Base-by-base conservation (phyloP, 2,329 filamentous ascomycete genomes). In the Botrytis aclada region DNA sequence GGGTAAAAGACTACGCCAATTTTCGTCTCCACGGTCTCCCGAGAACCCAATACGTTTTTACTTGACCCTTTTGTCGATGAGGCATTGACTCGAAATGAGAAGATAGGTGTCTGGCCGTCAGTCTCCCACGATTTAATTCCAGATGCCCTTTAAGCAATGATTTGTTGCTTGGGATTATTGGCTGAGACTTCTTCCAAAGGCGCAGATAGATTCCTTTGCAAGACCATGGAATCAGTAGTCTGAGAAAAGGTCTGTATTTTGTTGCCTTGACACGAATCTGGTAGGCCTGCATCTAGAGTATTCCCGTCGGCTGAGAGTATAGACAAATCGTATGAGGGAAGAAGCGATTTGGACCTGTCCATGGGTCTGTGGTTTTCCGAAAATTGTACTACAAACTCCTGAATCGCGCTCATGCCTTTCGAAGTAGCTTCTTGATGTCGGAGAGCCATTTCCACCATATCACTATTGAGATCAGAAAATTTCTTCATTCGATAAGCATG, bases 341-440 rank as follows among this genome's bases (percentile, higher is more conserved):
- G 20, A 18, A 34, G 12, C 41, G 62, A 34, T 34, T 1, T 37
- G 16, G 43, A 32, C 20, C 41, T 47, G 2, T 47, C 20, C 43
- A 6, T 37, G 5, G 6, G 20, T 6, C 29, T 37, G 1, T 18
- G 62, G 14, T 18, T 34, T n/a, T 47, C 41, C 20, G 41, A 47
- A 3, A 34, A 18, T 47, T 65, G 62, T 47, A 67, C n/a, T 5
- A 70, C 22, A 29, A 45, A 45, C 22, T 70, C 54, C 32, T 61
- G 41, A 10, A 70, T 58, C 1, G 29, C 51, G 54, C 67, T 70
- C 29, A 70, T 70, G 18, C 54, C 39, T 14, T 61, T 60, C 20
- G 67, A 70, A 1, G 67, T 61, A 47, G 45, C 51, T 60, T 70
- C 67, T 41, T 70, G 67, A 10, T 25, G 22, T 18, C 22, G 51